Evolutionary conservation across 2,329 filamentous ascomycete species (phyloP).

Genomic region (Arthrobotrys sinensis): DNA sequence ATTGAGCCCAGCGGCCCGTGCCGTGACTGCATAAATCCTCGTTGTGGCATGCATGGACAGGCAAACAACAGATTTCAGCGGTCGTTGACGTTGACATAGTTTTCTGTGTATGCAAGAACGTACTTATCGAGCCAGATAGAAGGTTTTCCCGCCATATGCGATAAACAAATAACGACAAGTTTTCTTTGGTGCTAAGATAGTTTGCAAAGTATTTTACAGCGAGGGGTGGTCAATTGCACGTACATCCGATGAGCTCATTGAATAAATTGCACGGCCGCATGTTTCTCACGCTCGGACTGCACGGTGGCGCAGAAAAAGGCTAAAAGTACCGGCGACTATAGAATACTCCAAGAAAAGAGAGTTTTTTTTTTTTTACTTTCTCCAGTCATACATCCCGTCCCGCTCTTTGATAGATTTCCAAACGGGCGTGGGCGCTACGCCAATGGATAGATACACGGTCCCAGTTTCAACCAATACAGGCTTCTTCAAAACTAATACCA

Average conservation of each 20-base stretch:
- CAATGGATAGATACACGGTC: constrained; percentile 37
- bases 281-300: background rate
- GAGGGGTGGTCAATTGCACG: background rate
- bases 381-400: constrained; percentile 25
- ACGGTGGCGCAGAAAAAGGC: background rate
- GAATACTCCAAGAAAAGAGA: background rate
- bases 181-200: background rate
- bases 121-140: background rate
- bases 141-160: background rate
- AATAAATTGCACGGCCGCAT: background rate
- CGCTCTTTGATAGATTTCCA: constrained; percentile 38
- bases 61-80: background rate
- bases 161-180: constrained; percentile 1
- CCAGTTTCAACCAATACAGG: constrained; percentile 43
- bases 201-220: background rate
- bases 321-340: background rate
- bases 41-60: constrained; percentile 19
- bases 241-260: background rate
- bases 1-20: constrained; percentile 17
- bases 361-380: constrained; percentile 17
- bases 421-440: constrained; percentile 40
- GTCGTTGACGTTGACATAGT: background rate
- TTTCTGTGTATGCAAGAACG: background rate
- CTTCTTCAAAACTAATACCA: constrained; percentile 40
- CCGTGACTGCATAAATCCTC: constrained; percentile 26